Evolutionary conservation across 2,329 filamentous ascomycete species (phyloP).

Genomic region (Fusarium mexicanum): DNA sequence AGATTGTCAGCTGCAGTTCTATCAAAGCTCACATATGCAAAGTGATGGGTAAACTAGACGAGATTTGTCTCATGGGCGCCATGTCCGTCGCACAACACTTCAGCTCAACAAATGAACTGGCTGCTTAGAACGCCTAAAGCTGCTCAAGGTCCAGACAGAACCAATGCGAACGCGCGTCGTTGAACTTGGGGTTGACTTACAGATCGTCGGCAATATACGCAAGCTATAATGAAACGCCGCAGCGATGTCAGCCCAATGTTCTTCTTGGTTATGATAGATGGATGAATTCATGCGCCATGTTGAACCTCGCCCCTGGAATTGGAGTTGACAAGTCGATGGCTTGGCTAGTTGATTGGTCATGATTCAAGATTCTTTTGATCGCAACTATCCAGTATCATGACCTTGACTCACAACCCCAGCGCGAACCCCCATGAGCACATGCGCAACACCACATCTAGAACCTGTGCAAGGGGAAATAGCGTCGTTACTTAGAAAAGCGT

Average conservation of each 20-base stretch:
- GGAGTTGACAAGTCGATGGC: conserved; percentile 15
- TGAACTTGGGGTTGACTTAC: conserved; percentile 67
- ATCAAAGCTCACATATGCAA: conserved; percentile 26
- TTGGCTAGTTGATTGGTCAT: conserved; percentile 24
- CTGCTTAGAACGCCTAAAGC: conserved; percentile 26
- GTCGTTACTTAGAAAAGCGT: conserved; percentile 52
- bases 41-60: conserved; percentile 14
- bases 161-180: conserved; percentile 41
- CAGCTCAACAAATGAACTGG: conserved; percentile 21
- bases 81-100: conserved; percentile 30
- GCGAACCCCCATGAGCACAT: conserved; percentile 2
- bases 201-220: conserved; percentile 90
- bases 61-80: conserved; percentile 14
- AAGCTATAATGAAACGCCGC: conserved; percentile 63
- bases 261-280: conserved; percentile 33
- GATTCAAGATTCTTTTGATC: conserved; percentile 13
- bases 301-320: conserved; percentile 7
- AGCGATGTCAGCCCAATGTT: conserved; percentile 49
- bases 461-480: background rate
- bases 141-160: conserved; percentile 15
- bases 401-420: conserved; percentile 10
- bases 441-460: background rate
- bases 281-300: conserved; percentile 19
- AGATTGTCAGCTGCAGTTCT: conserved; percentile 41
- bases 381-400: conserved; percentile 23